Evolutionary conservation across 2,329 filamentous ascomycete genomes (phyloP), one percentile per base, ranked within the genome.

Genomic region (Triangularia verruculosa): DNA sequence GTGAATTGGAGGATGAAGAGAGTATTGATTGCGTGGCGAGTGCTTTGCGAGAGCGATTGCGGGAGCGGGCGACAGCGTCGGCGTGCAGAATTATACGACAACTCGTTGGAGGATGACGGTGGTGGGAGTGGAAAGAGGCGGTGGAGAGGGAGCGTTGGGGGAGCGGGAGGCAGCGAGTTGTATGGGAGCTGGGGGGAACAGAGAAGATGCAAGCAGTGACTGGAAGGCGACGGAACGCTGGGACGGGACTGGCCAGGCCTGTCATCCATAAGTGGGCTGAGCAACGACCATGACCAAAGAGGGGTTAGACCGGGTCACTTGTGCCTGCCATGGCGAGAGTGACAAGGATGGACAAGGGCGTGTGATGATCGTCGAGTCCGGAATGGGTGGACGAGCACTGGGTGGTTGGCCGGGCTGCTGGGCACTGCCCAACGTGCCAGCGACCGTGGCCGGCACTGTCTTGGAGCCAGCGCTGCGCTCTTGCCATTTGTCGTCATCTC

Each of bases 151-250:
- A 52, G 24, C 53, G 28, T 61, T 47, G n/a, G 51, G 15, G 27
- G 57, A 20, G 55, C 22, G 24, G 57, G 57, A 59, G 43, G 59
- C 54, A 59, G 39, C 20, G 58, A 53, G 20, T 51, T 57, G 61
- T 58, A 53, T 22, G 52, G 55, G 52, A 62, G 62, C 56, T 8
- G 27, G 43, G 59, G 61, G 62, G 51, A 27, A 54, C 64, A 22
- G 58, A 61, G 69, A 70, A 70, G 67, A 61, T 59, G 63, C 64
- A 57, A 57, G 66, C 57, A 64, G 66, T 47, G 60, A 59, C 63
- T 71, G 67, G 70, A 72, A 72, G 66, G 59, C 61, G 61, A 70
- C 68, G 65, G 70, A 72, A 68, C 66, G 66, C 61, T 64, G 51
- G 56, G 47, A 64, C 60, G 59, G 34, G 63, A 62, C 64, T 64